Percentiles rank a stretch among this genome's conserved stretches.
These are phyloP conservation scores for Aspergillus carlsbadensis DNA, from an alignment of 495 filamentous ascomycete genomes.

Conservation along the genomic window DNA sequence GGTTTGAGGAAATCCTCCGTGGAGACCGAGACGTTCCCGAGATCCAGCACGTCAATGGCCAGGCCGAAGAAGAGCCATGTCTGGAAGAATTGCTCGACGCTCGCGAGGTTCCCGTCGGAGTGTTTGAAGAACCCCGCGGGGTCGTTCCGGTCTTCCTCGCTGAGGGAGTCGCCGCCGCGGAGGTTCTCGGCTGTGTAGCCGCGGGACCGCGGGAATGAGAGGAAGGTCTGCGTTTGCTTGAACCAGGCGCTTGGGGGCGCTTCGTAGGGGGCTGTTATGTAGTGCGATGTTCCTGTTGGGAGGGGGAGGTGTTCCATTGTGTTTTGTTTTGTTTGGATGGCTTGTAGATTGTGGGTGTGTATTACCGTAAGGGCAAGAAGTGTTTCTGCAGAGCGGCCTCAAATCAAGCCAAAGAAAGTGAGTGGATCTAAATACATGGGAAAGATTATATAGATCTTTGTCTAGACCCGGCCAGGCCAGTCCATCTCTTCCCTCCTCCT, in stretches of 20 bases:
- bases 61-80: constrained; percentile 14
- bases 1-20: constrained; percentile 4
- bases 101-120: neutral
- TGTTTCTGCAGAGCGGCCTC: too few species aligned
- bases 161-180: constrained; percentile 2
- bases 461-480: too few species aligned
- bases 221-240: neutral
- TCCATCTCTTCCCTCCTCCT: too few species aligned
- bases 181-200: constrained; percentile 5
- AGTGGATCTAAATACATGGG: too few species aligned
- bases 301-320: constrained; percentile 10
- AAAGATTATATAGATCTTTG: too few species aligned
- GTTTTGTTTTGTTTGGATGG: neutral
- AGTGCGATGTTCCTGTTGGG: neutral
- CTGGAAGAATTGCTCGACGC: constrained; percentile 11
- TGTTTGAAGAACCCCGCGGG: neutral
- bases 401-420: too few species aligned
- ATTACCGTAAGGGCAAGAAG: too few species aligned
- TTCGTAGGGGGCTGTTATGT: constrained; percentile 9
- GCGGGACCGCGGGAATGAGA: neutral
- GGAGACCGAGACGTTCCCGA: neutral
- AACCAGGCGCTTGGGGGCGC: neutral
- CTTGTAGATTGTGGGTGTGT: too few species aligned
- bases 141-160: neutral
- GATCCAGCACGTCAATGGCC: constrained; percentile 6